Conservation (phyloP, 192 early-diverging fungal species). For the Coemansia sp. region DNA sequence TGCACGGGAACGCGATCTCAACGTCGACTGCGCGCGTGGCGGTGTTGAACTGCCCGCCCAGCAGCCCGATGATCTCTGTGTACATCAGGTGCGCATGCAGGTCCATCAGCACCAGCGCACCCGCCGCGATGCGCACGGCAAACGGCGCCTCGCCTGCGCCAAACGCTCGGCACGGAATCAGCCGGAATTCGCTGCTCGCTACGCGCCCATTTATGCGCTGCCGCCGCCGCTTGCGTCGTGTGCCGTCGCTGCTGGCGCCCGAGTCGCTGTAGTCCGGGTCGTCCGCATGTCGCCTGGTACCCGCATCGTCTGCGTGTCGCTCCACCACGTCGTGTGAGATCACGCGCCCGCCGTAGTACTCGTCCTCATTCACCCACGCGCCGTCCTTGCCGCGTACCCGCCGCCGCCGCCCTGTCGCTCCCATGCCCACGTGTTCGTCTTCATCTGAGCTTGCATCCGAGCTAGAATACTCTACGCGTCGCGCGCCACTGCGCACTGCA, state of each 20-base stretch:
- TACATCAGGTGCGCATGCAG: conserved; percentile 88
- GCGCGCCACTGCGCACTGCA: neutral
- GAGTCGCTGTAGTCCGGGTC: conserved; percentile 35
- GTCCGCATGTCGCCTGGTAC: conserved; percentile 13
- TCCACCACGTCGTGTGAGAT: conserved; percentile 36
- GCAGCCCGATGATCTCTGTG: conserved; percentile 90
- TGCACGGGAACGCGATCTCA: conserved; percentile 75
- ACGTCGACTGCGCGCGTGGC: conserved; percentile 57
- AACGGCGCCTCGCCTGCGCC: conserved; percentile 17
- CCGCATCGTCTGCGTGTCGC: conserved; percentile 9
- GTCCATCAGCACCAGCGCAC: conserved; percentile 80
- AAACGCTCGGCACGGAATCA: conserved; percentile 33
- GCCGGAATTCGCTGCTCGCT: conserved; percentile 38
- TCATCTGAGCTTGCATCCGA: conserved; percentile 4
- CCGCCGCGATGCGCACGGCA: conserved; percentile 22
- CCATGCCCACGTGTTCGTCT: neutral
- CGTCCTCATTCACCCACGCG: conserved; percentile 22
- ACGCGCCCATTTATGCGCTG: neutral
- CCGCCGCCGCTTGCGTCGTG: conserved; percentile 6
- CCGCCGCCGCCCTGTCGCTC: conserved; percentile 6
- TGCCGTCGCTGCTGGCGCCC: conserved; percentile 7
- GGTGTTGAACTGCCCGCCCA: conserved; percentile 75
- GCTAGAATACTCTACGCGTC: neutral
- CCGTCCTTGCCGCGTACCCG: conserved; percentile 17
- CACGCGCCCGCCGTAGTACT: conserved; percentile 32